Base-by-base conservation (phyloP, 495 filamentous ascomycete species). In the Copromyces sp. region DNA sequence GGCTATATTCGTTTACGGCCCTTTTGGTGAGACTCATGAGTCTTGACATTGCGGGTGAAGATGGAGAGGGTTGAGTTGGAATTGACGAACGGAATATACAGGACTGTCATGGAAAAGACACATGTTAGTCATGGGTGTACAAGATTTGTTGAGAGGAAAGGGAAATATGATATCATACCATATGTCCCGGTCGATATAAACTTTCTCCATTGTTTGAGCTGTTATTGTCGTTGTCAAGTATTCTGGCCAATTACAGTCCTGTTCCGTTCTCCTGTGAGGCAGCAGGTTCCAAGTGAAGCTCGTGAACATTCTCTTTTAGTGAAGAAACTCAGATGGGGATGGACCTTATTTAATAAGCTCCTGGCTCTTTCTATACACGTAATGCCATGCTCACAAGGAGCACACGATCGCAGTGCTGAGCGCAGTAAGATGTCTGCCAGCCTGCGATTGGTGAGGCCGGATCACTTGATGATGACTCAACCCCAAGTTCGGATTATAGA, bases 51-150 rank as follows among this genome's bases (percentile, higher is more conserved):
- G 2, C 1, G 14, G 1, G 6, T 35, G 68, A 44, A 9, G 17
- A 68, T 17, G 17, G 16, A 29, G 38, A 68, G 39, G 24, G 17
- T 37, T 47, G 41, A 7, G 20, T 14, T 16, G 11, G 29, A 24
- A 17, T 17, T 69, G 44, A 79, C 81, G 42, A 74, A 85, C 83
- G 12, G 82, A 83, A 72, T 85, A 85, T 69, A 82, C 78, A 6
- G 84, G 81, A 75, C 83, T 85, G 71, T 53, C 69, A 39, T 75
- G 65, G 73, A 61, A 42, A 29, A n/a, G 39, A 20, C 14, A 12
- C 29, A 5, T 53, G 75, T 77, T 39, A 77, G 72, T 38, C 14
- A 17, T n/a, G 29, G 32, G 71, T 17, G 39, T 24, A 39, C 40
- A 35, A n/a, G 39, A 41, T 1, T 24, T 11, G 11, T 16, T 42